phyloP scores from a whole-genome alignment of 106 monocot genomes.

The Phalaenopsis equestris region DNA sequence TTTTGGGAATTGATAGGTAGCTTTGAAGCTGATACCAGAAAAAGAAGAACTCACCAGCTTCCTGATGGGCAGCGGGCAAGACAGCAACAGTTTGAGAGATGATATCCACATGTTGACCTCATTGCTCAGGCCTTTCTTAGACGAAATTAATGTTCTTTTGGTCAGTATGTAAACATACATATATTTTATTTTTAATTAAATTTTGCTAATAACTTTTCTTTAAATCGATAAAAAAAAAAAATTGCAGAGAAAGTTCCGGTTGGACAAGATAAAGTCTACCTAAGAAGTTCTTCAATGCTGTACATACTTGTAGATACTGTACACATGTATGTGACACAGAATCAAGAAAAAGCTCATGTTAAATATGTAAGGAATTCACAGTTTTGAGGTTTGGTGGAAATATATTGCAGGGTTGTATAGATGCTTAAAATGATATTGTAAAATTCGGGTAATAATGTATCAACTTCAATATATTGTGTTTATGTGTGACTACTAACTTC shows the following conservation, averaged over 20 bases:
- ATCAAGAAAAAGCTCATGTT: too few relatives aligned
- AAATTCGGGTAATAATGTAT: too few relatives aligned
- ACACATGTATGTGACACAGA: too few relatives aligned
- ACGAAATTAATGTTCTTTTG: slow-evolving; percentile 47
- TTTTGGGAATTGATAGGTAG: slow-evolving; percentile 34
- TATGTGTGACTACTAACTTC: too few relatives aligned
- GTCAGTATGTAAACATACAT: slow-evolving; percentile 15
- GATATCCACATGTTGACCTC: slow-evolving; percentile 39
- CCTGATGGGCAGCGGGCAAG: slow-evolving; percentile 39
- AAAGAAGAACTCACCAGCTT: slow-evolving; percentile 40
- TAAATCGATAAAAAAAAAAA: background rate
- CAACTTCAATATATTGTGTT: too few relatives aligned
- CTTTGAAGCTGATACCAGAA: slow-evolving; percentile 68
- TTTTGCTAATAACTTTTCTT: background rate
- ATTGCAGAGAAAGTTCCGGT: slow-evolving; percentile 35
- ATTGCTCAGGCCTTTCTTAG: slow-evolving; percentile 42
- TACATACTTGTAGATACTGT: background rate
- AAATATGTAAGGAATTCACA: too few relatives aligned
- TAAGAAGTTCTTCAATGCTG: slow-evolving; percentile 2
- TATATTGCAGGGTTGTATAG: too few relatives aligned
- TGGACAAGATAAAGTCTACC: slow-evolving; percentile 55
- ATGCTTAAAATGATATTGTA: too few relatives aligned
- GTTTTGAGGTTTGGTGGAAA: too few relatives aligned
- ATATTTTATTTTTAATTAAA: background rate
- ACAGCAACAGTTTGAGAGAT: slow-evolving; percentile 26